These are phyloP conservation scores for Mycena belliarum DNA, from an alignment of 768 basidiomycete species.

Conservation along the genomic window DNA sequence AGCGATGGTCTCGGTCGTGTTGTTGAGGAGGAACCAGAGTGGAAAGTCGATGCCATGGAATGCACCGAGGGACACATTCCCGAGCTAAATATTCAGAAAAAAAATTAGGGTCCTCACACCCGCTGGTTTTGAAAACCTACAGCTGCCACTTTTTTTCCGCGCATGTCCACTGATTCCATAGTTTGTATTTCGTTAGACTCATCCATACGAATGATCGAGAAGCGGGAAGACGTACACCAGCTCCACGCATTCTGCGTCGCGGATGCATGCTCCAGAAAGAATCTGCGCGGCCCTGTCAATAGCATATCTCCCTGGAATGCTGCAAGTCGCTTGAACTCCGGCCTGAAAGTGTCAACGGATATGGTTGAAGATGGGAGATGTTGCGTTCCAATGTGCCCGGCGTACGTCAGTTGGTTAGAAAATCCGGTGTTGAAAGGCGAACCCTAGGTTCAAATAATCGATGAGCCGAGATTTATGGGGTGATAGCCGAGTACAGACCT, in stretches of 20 bases:
- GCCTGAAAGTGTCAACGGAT: too few relatives aligned
- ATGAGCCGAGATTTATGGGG: too few relatives aligned
- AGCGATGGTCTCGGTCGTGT: not conserved
- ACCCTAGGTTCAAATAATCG: not conserved
- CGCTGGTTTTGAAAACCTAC: too few relatives aligned
- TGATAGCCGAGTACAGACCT: not conserved
- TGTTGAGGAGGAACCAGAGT: not conserved
- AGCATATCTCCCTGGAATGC: slow-evolving; percentile 37
- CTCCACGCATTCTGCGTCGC: slow-evolving; percentile 33
- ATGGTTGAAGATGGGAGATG: too few relatives aligned
- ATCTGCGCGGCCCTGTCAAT: slow-evolving; percentile 37
- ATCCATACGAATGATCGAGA: too few relatives aligned
- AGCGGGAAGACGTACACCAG: slow-evolving; percentile 26
- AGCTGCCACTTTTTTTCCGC: not conserved
- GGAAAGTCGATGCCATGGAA: not conserved
- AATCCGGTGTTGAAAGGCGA: slow-evolving; percentile 15
- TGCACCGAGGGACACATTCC: not conserved
- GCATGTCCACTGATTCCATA: not conserved
- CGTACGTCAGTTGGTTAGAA: slow-evolving; percentile 7
- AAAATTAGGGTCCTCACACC: too few relatives aligned
- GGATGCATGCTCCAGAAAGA: slow-evolving; percentile 33
- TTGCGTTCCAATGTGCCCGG: too few relatives aligned
- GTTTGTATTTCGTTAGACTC: too few relatives aligned
- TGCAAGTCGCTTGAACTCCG: slow-evolving; percentile 41
- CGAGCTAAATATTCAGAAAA: too few relatives aligned